Evolutionary conservation across 768 basidiomycete species (phyloP).

Genomic region (Boletus reticuloceps): DNA sequence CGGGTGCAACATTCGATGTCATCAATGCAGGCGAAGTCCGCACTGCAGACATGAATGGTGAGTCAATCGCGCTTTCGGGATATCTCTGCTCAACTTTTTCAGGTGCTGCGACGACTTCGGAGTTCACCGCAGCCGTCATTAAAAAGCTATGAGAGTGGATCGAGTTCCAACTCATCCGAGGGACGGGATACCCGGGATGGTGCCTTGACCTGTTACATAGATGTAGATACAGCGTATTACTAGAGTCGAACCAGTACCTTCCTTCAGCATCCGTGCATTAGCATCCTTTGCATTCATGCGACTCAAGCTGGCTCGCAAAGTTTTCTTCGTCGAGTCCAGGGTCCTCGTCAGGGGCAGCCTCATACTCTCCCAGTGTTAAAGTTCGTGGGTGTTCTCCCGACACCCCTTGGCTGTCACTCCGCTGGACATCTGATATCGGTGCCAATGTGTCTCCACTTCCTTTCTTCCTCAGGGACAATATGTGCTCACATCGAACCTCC

Average conservation of each 20-base stretch:
- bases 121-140: conserved; percentile 93
- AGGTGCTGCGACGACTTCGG: conserved; percentile 90
- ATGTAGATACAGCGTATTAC: conserved; percentile 21
- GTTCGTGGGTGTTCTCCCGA: conserved; percentile 30
- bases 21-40: conserved; percentile 85
- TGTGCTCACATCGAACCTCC: conserved; percentile 64
- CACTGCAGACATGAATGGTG: conserved; percentile 95
- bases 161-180: background rate
- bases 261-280: conserved; percentile 6
- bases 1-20: conserved; percentile 88
- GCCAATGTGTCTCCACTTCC: conserved; percentile 12
- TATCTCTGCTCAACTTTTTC: conserved; percentile 8
- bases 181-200: background rate
- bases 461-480: conserved; percentile 57
- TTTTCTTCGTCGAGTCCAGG: conserved; percentile 44
- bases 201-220: conserved; percentile 20
- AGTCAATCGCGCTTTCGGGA: conserved; percentile 26
- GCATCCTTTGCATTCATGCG: background rate
- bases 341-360: conserved; percentile 48
- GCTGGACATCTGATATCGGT: background rate
- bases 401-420: background rate
- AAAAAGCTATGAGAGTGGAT: conserved; percentile 55
- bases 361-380: conserved; percentile 50
- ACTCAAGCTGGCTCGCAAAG: conserved; percentile 22
- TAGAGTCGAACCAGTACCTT: conserved; percentile 14